Conservation (phyloP, 345 rosid genomes). For the Eutrema yunnanense region DNA sequence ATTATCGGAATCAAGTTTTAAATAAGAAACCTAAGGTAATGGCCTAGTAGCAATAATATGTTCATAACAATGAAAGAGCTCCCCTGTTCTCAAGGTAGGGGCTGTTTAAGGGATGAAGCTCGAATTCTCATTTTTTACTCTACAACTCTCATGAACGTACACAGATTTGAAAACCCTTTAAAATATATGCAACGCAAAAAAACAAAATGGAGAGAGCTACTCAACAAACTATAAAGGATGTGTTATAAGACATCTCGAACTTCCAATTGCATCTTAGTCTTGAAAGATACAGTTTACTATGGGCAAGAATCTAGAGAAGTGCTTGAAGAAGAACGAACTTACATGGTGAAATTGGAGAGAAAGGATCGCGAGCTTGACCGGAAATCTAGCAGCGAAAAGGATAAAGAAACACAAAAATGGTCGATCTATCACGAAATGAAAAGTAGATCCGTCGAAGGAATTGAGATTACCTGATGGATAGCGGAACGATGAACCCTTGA, state of each 20-base stretch:
- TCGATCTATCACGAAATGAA: background rate
- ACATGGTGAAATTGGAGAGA: slow-evolving; percentile 17
- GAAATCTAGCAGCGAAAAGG: background rate
- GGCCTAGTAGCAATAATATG: background rate
- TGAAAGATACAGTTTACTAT: background rate
- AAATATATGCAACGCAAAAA: background rate
- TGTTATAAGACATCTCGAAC: background rate
- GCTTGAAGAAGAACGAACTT: slow-evolving; percentile 6
- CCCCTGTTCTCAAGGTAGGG: background rate
- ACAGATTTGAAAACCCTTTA: background rate
- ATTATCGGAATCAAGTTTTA: background rate
- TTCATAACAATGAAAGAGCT: background rate
- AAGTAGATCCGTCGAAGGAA: background rate
- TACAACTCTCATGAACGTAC: background rate
- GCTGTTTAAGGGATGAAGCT: background rate
- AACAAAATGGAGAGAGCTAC: background rate
- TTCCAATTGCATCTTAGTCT: background rate
- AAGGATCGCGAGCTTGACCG: background rate
- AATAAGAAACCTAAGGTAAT: background rate
- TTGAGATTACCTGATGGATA: slow-evolving; percentile 3
- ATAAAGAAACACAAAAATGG: too few relatives aligned
- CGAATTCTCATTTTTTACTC: background rate
- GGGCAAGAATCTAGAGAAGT: background rate
- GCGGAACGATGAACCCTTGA: slow-evolving; percentile 1
- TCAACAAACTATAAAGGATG: background rate